These are phyloP conservation scores for Linnemannia exigua DNA, from an alignment of 192 early-diverging fungal species.

Conservation along the genomic window DNA sequence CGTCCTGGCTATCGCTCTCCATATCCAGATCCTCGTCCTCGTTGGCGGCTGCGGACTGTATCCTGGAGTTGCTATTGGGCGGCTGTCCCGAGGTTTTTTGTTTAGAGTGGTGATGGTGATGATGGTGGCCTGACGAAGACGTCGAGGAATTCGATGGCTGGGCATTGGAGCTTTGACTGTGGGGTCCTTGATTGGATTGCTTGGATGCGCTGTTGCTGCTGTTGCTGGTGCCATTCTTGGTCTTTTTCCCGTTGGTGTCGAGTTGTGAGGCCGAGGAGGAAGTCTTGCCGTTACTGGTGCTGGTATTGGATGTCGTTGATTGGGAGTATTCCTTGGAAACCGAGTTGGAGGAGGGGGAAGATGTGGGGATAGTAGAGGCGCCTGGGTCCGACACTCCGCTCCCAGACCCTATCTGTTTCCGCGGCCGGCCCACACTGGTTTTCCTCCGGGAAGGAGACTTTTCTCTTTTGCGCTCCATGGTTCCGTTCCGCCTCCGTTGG, in stretches of 20 bases:
- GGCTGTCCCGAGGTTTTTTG: conserved; percentile 17
- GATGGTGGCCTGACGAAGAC: conserved; percentile 4
- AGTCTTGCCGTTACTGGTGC: not conserved
- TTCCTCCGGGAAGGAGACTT: conserved; percentile 40
- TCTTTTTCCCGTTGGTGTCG: conserved; percentile 15
- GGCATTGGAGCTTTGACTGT: not conserved
- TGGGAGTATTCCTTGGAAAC: not conserved
- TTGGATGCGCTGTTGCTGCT: conserved; percentile 5
- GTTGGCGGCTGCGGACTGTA: not conserved
- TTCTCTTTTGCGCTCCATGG: conserved; percentile 35
- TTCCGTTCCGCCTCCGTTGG: conserved; percentile 47
- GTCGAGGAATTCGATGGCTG: not conserved
- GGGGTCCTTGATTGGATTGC: not conserved
- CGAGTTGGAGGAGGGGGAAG: not conserved
- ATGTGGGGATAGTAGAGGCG: not conserved
- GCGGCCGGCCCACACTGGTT: conserved; percentile 35
- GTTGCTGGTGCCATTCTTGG: not conserved
- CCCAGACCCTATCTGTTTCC: conserved; percentile 36
- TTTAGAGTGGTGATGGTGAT: conserved; percentile 11
- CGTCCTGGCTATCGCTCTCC: conserved; percentile 47
- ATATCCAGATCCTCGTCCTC: conserved; percentile 56
- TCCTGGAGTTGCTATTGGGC: conserved; percentile 9
- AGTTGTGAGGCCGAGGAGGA: not conserved
- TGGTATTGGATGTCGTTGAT: not conserved
- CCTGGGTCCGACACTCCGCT: conserved; percentile 18